Base-by-base conservation (phyloP, 1,284 basidiomycete species). In the Cryptococcus hybrid region DNA sequence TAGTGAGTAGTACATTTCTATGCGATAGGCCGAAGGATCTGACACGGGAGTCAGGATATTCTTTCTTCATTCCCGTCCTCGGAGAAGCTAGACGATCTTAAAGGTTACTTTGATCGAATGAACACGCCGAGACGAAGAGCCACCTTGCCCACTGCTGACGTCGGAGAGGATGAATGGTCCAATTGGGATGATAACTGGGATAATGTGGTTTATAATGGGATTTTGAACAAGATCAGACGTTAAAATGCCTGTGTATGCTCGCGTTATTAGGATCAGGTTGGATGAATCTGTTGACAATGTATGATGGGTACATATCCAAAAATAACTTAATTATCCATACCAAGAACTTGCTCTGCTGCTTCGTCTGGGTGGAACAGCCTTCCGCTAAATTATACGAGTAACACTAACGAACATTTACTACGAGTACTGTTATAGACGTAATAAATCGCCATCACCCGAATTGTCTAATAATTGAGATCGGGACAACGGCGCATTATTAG, bases 171-270 rank as follows among this genome's bases (percentile, higher is more conserved):
- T 8, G 75, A 82, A 56, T 90, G 88, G 89, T 78, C 81, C 30
- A 85, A 84, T 0, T 95, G 92, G 92, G 83, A 87, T 54, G 85
- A 91, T 55, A 92, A 92, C 66, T 95, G 92, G 92, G 82, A 84
- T 61, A 79, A 78, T 46, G 80, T 84, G 18, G 81, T 93, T 49
- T 62, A 59, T 44, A 39, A 58, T 24, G 66, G 66, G 4, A 39
- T 69, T 7, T 49, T 68, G n/a, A 46, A 37, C 38, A 40, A 51
- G 9, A 35, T 44, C 7, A 46, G 35, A 24, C 15, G 36, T 12
- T 42, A 37, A 37, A 43, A 30, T 30, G 30, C 30, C 30, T 30
- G 30, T 30, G 30, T 30, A 30, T 30, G 30, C 30, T 30, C 30
- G 30, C 4, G 30, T 30, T 30, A 30, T 30, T 30, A 30, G 30